Base-by-base conservation (phyloP, 768 basidiomycete genomes). In the Naematelia aurantialba region DNA sequence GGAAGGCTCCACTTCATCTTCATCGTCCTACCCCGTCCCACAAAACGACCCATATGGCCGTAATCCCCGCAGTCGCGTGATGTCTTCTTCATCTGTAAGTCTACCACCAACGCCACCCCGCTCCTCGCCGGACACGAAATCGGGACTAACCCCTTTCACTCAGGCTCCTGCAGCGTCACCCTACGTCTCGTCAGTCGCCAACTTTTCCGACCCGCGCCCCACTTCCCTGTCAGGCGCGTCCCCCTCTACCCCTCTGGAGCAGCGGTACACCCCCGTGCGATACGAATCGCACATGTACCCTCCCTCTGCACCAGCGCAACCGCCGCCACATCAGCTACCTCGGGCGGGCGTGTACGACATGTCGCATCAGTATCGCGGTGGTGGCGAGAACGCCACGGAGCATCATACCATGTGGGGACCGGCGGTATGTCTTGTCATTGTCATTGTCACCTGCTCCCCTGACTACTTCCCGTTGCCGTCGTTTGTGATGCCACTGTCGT, bases 151-250 rank as follows among this genome's bases (percentile, higher is more conserved):
- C n/a, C n/a, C 42, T 27, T 39, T 31, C 45, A 30, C 2, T 5
- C 56, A 69, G 65, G 66, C 66, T 30, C 66, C 69, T 5, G 57
- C 64, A 17, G 62, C 62, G 27, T 71, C 69, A 5, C 69, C 69
- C 5, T 71, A 68, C 50, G 50, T 64, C 5, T 44, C 50, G 8
- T 60, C 64, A 13, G 29, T 50, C 2, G 52, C 52, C 21, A 25
- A 53, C 30, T 61, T 61, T 29, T 49, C 59, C 48, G 60, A 61
- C 39, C 55, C 60, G 10, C 60, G 55, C 42, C 22, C 58, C 10
- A 51, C 52, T 25, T 26, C 58, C 29, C 42, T 59, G 34, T 39
- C 34, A 39, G 34, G 34, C 8, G 8, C 8, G 4, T 10, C 29
- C 45, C 45, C 14, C 17, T 44, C 29, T 11, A 24, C 31, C 24